Evolutionary conservation across 148 eudicot species (phyloP).

Genomic region (Gaultheria prostrata): DNA sequence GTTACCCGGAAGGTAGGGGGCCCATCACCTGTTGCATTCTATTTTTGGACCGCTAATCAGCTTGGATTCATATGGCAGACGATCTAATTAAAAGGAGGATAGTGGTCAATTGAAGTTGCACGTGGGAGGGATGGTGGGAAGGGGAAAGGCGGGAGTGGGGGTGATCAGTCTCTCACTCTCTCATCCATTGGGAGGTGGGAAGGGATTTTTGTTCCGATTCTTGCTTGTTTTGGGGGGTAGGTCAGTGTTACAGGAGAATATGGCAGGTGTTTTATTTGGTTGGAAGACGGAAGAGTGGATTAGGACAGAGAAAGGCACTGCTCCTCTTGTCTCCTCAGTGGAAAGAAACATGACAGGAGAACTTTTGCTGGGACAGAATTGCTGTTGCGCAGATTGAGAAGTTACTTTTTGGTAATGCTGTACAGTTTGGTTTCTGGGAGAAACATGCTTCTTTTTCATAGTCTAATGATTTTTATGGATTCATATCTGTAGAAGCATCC

Average conservation of each 20-base stretch:
- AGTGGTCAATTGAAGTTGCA: background rate
- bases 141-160: no score
- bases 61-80: background rate
- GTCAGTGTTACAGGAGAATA: background rate
- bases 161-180: background rate
- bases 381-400: background rate
- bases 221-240: background rate
- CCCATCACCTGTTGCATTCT: background rate
- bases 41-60: background rate
- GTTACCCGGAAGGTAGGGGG: background rate
- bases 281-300: background rate
- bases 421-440: background rate
- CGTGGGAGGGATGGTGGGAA: background rate
- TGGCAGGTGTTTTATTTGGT: background rate
- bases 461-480: background rate
- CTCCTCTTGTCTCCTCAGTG: background rate
- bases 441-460: background rate
- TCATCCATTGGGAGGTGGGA: no score
- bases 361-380: background rate
- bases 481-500: background rate
- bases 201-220: background rate
- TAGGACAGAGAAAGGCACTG: background rate
- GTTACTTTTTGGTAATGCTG: background rate
- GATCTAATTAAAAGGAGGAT: background rate
- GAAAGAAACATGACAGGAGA: background rate